Evolutionary conservation across 768 basidiomycete genomes (phyloP), one percentile per base, ranked within the genome.

Genomic region (Vishniacozyma victoriae): DNA sequence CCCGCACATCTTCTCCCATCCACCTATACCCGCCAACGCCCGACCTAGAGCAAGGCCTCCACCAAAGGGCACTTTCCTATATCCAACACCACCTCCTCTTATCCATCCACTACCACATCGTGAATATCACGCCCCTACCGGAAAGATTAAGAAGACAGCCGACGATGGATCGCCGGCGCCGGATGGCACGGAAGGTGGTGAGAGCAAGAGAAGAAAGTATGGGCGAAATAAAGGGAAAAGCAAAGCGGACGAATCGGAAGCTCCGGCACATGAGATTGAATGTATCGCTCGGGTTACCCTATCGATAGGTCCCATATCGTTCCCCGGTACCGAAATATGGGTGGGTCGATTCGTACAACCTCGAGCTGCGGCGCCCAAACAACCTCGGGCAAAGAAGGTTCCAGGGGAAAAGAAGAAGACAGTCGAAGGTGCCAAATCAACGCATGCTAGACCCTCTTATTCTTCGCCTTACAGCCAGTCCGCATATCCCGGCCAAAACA

Each of bases 1-100:
- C 19, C 65, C 65, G 3, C 59, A 59, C 24, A 54, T 67, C 23
- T 67, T 67, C 54, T 51, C 59, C 15, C 65, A 67, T 49, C 65
- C 62, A n/a, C 54, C 57, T 18, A 48, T 62, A 20, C 56, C 64
- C 5, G 57, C 64, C 5, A 43, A 66, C 43, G 46, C 24, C 27
- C 46, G 44, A 49, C 64, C 61, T 24, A 52, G 64, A 25, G 46
- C 52, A 5, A 45, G 59, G 38, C 50, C 42, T 23, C 58, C 55
- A 0, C 60, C 60, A 0, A 57, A 52, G 51, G 52, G 53, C 4
- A 54, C 55, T 5, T 60, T 66, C 25, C 22, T 47, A 4, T 66
- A 52, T 27, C 64, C 64, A 0, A 66, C 64, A 0, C 64, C 61
- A 1, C 46, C 53, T 2, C 39, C 56, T 5, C 52, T 44, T 7